phyloP scores from a whole-genome alignment of 2,329 filamentous ascomycete genomes.

The Cercospora sp. region DNA sequence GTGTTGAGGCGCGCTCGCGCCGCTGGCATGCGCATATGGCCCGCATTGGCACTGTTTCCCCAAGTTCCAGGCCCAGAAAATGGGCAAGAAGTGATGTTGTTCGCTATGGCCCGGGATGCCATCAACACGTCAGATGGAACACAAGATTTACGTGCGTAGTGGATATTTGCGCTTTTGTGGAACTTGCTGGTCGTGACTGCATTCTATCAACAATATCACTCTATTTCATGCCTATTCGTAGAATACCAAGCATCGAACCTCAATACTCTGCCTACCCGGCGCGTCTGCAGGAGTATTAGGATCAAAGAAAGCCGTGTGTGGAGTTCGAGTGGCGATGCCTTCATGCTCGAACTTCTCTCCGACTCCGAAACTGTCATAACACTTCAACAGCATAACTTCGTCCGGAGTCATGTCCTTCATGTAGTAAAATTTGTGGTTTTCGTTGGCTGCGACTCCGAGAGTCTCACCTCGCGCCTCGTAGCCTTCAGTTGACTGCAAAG shows the following conservation, averaged over 20 bases:
- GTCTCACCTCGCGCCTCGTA: slow-evolving; percentile 67
- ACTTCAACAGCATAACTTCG: slow-evolving; percentile 56
- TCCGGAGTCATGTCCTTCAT: slow-evolving; percentile 65
- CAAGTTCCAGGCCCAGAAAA: neutral
- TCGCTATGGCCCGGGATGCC: neutral
- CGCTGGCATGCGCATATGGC: neutral
- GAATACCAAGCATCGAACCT: slow-evolving; percentile 82
- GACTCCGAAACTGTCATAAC: slow-evolving; percentile 49
- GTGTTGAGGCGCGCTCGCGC: neutral
- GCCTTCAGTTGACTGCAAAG: slow-evolving; percentile 54
- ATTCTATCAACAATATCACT: neutral
- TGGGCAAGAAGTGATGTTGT: neutral
- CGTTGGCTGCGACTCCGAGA: slow-evolving; percentile 58
- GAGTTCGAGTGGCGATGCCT: slow-evolving; percentile 49
- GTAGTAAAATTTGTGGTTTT: slow-evolving; percentile 63
- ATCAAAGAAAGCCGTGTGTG: slow-evolving; percentile 79
- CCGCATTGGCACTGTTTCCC: neutral
- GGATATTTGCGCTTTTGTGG: neutral
- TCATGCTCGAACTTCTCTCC: slow-evolving; percentile 42
- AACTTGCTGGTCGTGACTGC: neutral
- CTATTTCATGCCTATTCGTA: slow-evolving; percentile 13
- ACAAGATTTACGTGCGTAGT: neutral
- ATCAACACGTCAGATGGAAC: neutral
- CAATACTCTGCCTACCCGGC: slow-evolving; percentile 78
- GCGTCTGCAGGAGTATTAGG: slow-evolving; percentile 69